Conservation (phyloP, 148 eudicot species). For the Rheum nobile region DNA sequence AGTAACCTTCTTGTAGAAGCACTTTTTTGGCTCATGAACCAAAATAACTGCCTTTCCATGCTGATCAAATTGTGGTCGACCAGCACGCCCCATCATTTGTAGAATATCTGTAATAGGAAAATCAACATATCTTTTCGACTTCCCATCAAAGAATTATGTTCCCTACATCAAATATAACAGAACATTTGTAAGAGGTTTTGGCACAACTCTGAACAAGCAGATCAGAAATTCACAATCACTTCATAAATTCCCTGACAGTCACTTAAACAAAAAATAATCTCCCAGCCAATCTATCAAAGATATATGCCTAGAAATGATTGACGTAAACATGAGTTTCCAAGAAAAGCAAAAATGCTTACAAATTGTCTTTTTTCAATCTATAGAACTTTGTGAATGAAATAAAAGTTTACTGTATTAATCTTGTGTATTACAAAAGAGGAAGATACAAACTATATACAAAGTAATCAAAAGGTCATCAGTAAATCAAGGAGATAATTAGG, state of each 20-base stretch:
- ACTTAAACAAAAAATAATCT: background rate
- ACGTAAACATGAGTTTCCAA: background rate
- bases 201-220: background rate
- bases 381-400: no score
- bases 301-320: background rate
- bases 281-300: background rate
- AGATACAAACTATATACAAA: no score
- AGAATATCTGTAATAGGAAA: slow-evolving; percentile 95
- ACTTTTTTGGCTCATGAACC: slow-evolving; percentile 97
- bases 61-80: slow-evolving; percentile 92
- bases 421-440: no score
- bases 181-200: background rate
- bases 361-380: no score
- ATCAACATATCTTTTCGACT: slow-evolving; percentile 84
- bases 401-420: no score
- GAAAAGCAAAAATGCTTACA: background rate
- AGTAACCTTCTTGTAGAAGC: slow-evolving; percentile 60
- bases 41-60: slow-evolving; percentile 97
- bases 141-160: slow-evolving; percentile 84
- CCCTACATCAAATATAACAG: slow-evolving; percentile 42
- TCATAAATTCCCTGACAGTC: background rate
- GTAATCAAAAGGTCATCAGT: no score
- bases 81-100: slow-evolving; percentile 99
- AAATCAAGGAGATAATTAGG: no score
- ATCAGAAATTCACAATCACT: background rate